Evolutionary conservation across 805 yeast genomes (phyloP).

Genomic region (Maudiozyma serrabonitensis): DNA sequence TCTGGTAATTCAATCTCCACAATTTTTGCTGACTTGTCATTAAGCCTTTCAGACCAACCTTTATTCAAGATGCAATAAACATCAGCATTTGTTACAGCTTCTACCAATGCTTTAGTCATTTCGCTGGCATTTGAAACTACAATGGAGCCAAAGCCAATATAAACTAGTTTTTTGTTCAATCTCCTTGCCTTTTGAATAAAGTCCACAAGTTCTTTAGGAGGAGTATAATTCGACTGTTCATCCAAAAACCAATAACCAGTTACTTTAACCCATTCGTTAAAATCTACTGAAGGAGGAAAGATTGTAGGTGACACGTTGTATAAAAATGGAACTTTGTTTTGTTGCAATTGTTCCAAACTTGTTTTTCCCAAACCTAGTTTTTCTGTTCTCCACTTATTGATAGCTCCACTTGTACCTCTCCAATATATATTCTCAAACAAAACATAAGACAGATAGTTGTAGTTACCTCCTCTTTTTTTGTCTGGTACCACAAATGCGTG

Average conservation of each 20-base stretch:
- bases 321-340: constrained; percentile 73
- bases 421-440: constrained; percentile 88
- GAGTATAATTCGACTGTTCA: constrained; percentile 47
- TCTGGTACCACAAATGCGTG: constrained; percentile 95
- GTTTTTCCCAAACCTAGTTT: constrained; percentile 59
- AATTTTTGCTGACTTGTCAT: constrained; percentile 28
- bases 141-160: constrained; percentile 93
- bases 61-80: constrained; percentile 82
- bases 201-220: constrained; percentile 45
- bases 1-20: constrained; percentile 46
- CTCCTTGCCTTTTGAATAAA: constrained; percentile 56
- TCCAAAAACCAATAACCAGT: constrained; percentile 94
- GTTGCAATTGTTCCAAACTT: constrained; percentile 59
- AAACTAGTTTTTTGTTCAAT: constrained; percentile 63
- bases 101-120: constrained; percentile 66
- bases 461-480: constrained; percentile 84
- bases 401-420: constrained; percentile 83
- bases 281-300: constrained; percentile 87
- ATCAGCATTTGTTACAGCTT: constrained; percentile 70
- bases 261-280: constrained; percentile 89
- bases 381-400: constrained; percentile 78
- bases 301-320: constrained; percentile 84
- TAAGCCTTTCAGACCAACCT: constrained; percentile 84
- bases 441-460: constrained; percentile 85
- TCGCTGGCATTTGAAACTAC: constrained; percentile 77